Evolutionary conservation across 1,139 yeast genomes (phyloP).

Genomic region (Entelexis paramagnoliae): DNA sequence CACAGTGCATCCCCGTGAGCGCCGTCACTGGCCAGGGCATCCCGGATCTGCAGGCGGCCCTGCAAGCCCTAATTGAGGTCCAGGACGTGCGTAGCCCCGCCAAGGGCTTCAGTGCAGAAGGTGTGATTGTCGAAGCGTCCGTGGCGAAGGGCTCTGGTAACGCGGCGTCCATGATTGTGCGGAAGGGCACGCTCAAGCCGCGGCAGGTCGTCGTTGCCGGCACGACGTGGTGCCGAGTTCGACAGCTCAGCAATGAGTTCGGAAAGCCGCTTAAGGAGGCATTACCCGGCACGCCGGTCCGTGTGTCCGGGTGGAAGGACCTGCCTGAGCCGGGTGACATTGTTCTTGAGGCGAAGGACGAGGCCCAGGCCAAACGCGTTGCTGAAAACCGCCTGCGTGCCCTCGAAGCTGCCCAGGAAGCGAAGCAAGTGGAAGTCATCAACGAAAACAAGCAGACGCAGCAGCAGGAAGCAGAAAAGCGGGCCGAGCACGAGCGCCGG

Average conservation of each 20-base stretch:
- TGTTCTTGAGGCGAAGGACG: conserved; percentile 64
- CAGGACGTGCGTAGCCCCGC: conserved; percentile 63
- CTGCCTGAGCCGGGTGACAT: conserved; percentile 88
- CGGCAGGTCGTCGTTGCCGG: conserved; percentile 65
- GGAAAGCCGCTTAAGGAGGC: conserved; percentile 59
- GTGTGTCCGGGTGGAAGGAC: conserved; percentile 89
- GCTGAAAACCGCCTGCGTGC: conserved; percentile 52
- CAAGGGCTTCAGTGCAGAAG: conserved; percentile 50
- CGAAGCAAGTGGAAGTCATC: conserved; percentile 56
- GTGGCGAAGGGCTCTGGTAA: conserved; percentile 76
- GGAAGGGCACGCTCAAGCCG: conserved; percentile 62
- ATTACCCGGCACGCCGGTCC: conserved; percentile 84
- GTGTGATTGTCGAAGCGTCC: conserved; percentile 83
- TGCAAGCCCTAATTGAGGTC: conserved; percentile 73
- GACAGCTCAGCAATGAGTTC: conserved; percentile 66
- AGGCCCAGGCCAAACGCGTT: conserved; percentile 65
- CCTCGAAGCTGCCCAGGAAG: conserved; percentile 49
- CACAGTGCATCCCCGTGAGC: conserved; percentile 78
- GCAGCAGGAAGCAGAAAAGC: conserved; percentile 38
- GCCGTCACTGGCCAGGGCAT: conserved; percentile 80
- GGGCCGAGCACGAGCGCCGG: conserved; percentile 29
- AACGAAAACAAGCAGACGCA: conserved; percentile 42
- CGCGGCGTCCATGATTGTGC: conserved; percentile 73
- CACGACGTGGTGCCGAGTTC: conserved; percentile 72
- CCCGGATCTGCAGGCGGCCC: conserved; percentile 83